Evolutionary conservation across 106 monocot species (phyloP).

Genomic region (Platanthera guangdongensis): DNA sequence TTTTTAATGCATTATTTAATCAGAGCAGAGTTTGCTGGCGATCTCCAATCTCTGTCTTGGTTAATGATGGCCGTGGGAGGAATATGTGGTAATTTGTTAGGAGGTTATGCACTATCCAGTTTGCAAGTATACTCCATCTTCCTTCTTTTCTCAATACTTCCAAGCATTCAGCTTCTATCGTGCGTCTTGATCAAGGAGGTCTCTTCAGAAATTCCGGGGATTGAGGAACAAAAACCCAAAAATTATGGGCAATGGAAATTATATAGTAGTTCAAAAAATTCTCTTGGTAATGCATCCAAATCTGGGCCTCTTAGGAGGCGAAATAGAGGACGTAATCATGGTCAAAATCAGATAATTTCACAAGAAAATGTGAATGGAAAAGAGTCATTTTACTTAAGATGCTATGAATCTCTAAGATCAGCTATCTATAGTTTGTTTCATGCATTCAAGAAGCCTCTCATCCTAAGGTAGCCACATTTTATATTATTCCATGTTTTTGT

Average conservation of each 20-base stretch:
- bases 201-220: conserved; percentile 18
- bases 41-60: conserved; percentile 82
- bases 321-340: conserved; percentile 17
- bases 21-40: conserved; percentile 71
- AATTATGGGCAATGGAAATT: conserved; percentile 10
- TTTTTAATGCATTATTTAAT: conserved; percentile 8
- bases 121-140: conserved; percentile 44
- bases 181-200: conserved; percentile 42
- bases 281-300: conserved; percentile 10
- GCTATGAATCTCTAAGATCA: conserved; percentile 38
- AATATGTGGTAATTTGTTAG: conserved; percentile 71
- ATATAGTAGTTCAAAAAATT: conserved; percentile 5
- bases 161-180: conserved; percentile 56
- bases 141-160: conserved; percentile 61
- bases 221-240: background rate
- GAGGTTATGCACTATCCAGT: conserved; percentile 55
- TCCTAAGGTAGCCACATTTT: conserved; percentile 43
- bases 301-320: conserved; percentile 22
- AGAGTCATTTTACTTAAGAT: conserved; percentile 8
- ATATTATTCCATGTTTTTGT: conserved; percentile 1
- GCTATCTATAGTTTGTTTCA: conserved; percentile 32
- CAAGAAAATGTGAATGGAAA: conserved; percentile 13
- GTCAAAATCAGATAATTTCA: conserved; percentile 8
- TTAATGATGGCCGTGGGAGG: conserved; percentile 76
- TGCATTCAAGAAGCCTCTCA: conserved; percentile 55